Base-by-base conservation (phyloP, 2,329 filamentous ascomycete species). In the Hymenotorrendiella dingleyae region DNA sequence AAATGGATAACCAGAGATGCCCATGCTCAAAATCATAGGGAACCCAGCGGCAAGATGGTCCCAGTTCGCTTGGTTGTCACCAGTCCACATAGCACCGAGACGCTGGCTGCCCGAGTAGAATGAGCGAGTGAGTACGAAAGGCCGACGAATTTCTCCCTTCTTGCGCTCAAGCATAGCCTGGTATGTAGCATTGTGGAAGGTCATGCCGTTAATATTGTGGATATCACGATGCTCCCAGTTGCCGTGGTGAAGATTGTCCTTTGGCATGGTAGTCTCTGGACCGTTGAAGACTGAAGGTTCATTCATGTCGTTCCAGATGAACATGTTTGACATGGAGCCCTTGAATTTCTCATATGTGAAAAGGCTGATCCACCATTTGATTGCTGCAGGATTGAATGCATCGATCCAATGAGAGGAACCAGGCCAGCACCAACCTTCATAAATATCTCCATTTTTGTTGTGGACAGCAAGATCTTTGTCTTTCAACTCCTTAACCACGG, bases 221-320 rank as follows among this genome's bases (percentile, higher is more conserved):
- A 98, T 70, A 61, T 98, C 93, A 50, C 93, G 86, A 63, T 98
- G 93, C 65, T 98, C 93, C 93, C 93, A 98, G 59, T 84, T 79
- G 40, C 79, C 90, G 58, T 85, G 70, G 62, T 98, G 93, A 22
- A 98, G 67, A 62, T 98, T 98, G 70, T 98, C 93, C 67, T 96
- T 96, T 48, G 93, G 93, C 90, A 97, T 97, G 4, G 91, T 97
- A 3, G 89, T 94, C 65, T 98, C 93, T 0, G 93, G 93, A 0
- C 93, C 93, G 62, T 97, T 97, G 72, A 98, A 98, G 2, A 98
- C 93, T 0, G 93, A 97, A 0, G 93, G 93, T 68, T 98, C 93
- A 62, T 96, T 97, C 93, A 98, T 98, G 64, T 98, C 93, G 64
- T 98, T 98, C 93, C 93, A 98, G 57, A 98, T 80, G 65, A 88